Conservation (phyloP, 140 eudicot species). For the Erigeron philadelphicus region DNA sequence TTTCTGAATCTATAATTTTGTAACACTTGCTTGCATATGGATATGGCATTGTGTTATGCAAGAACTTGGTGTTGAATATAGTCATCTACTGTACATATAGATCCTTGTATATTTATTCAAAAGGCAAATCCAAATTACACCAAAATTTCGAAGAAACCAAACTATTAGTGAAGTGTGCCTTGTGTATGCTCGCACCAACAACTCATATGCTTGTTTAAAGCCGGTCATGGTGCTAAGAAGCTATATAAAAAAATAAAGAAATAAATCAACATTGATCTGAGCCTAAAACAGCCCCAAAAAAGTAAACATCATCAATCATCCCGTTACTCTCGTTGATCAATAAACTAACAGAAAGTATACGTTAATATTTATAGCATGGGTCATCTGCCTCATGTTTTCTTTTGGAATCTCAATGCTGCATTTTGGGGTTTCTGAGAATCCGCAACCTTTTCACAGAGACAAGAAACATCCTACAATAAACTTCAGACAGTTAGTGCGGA, state of each 20-base stretch:
- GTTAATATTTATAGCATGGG: conserved; percentile 11
- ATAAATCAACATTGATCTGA: conserved; percentile 15
- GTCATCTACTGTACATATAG: not conserved
- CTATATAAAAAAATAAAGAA: conserved; percentile 25
- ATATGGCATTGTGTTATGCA: not conserved
- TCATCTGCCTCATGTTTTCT: conserved; percentile 14
- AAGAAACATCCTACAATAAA: conserved; percentile 73
- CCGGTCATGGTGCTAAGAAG: conserved; percentile 20
- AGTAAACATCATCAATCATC: not conserved
- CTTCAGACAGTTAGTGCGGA: not conserved
- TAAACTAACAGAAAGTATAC: conserved; percentile 17
- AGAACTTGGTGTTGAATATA: not conserved
- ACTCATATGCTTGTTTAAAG: conserved; percentile 19
- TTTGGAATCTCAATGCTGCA: conserved; percentile 22
- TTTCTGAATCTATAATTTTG: no score
- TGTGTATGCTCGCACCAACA: conserved; percentile 30
- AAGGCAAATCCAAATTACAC: conserved; percentile 18
- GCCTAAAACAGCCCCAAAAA: conserved; percentile 11
- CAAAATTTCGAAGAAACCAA: conserved; percentile 22
- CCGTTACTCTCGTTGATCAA: not conserved
- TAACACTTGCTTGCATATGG: not conserved
- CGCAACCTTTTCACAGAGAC: conserved; percentile 75
- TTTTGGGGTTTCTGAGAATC: conserved; percentile 51
- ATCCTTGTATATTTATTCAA: conserved; percentile 9
- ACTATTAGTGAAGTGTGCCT: conserved; percentile 9